These are phyloP conservation scores for Buxus sempervirens DNA, from an alignment of 164 flowering plant genomes.

Conservation along the genomic window DNA sequence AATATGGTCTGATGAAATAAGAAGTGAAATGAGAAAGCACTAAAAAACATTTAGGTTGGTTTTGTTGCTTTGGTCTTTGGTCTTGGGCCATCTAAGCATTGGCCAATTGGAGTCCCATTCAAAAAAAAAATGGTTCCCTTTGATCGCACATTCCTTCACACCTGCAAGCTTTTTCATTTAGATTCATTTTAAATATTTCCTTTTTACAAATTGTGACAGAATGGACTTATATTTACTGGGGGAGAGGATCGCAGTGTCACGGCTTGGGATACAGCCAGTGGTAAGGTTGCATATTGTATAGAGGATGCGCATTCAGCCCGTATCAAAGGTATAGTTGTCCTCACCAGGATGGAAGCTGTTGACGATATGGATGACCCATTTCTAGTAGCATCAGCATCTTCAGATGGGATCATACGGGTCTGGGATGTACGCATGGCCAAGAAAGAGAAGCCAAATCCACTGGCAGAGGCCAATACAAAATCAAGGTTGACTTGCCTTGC, in stretches of 20 bases:
- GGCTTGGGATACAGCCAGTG: constrained; percentile 83
- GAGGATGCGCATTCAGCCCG: constrained; percentile 81
- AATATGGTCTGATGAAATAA: no score
- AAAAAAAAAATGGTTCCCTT: no score
- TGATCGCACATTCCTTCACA: no score
- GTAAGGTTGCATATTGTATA: constrained; percentile 70
- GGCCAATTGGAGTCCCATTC: no score
- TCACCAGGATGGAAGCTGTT: constrained; percentile 31
- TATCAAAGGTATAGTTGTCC: constrained; percentile 79
- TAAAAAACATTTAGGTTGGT: no score
- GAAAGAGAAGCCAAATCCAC: constrained; percentile 57
- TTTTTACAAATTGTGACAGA: constrained; percentile 34
- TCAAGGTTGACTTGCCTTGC: constrained; percentile 93
- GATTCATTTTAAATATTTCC: no score
- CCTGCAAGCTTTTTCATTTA: no score
- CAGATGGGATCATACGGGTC: constrained; percentile 86
- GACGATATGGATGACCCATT: constrained; percentile 44
- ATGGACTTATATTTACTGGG: constrained; percentile 70
- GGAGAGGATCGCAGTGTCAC: constrained; percentile 82
- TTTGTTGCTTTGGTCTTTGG: no score
- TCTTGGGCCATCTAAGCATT: no score
- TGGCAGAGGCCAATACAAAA: constrained; percentile 74
- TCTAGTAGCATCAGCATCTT: constrained; percentile 80
- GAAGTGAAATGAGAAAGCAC: no score
- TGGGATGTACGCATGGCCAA: constrained; percentile 81